Base-by-base conservation (phyloP, 495 filamentous ascomycete genomes). In the Aspergillus egyptiacus region DNA sequence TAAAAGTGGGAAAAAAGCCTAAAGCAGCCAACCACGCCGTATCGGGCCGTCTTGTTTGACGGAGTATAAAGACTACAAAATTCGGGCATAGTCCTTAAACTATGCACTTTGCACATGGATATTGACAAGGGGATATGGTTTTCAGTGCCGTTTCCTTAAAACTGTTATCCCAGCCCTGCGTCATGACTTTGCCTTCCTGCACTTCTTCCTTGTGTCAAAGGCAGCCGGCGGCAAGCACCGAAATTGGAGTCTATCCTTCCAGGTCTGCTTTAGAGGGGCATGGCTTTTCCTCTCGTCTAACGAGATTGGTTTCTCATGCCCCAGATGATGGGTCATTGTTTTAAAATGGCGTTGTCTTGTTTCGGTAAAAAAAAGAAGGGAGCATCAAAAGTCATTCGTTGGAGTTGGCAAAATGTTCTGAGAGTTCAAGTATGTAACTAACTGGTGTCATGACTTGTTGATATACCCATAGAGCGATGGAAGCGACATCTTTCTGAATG, bases 1-100 rank as follows among this genome's bases (percentile, higher is more conserved):
- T 56, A 58, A 65, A 68, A 61, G 55, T 44, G 58, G 61, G 48
- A 63, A 69, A 65, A 60, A 69, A 69, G 62, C 59, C 62, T 56
- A 62, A 62, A 44, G 51, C 51, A 54, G 48, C 53, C 47, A 53
- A 51, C 37, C 54, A 56, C 48, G 55, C 51, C 8, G 42, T 39
- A 40, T 46, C 53, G 49, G 51, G 44, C 39, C 51, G 57, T 54
- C 53, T 57, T 36, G 56, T 61, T 39, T 58, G 38, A 60, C 53
- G 43, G 45, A 50, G 33, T 43, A 37, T 39, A 46, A 28, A 23
- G 18, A 20, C 34, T 19, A 37, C 17, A 36, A 42, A 25, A 38
- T 37, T 32, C 35, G 37, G 35, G 15, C 19, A 32, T 19, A 45
- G 32, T 8, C 22, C 17, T 24, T 5, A 5, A 23, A 20, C 39